Evolutionary conservation across 805 yeast species (phyloP).

Genomic region (Scheffersomyces lignosus): DNA sequence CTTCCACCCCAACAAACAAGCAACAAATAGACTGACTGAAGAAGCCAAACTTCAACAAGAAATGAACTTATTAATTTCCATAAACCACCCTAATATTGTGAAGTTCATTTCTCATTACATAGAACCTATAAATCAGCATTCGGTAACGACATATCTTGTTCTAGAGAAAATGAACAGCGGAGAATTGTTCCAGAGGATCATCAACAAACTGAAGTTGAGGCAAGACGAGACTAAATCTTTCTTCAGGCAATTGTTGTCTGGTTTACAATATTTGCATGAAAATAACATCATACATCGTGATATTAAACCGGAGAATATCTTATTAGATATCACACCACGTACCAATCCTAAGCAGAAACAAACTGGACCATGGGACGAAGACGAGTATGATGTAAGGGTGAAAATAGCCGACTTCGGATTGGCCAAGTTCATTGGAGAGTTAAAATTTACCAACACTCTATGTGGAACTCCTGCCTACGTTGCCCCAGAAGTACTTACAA

Average conservation of each 20-base stretch:
- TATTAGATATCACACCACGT: conserved; percentile 52
- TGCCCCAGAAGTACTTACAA: conserved; percentile 72
- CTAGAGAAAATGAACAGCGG: conserved; percentile 75
- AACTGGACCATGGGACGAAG: conserved; percentile 58
- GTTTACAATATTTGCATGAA: conserved; percentile 38
- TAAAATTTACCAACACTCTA: conserved; percentile 70
- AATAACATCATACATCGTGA: conserved; percentile 46
- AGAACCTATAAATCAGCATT: conserved; percentile 51
- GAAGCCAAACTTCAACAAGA: conserved; percentile 57
- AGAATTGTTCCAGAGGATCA: conserved; percentile 71
- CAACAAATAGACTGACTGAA: conserved; percentile 21
- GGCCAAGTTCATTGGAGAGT: conserved; percentile 68
- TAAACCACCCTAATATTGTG: conserved; percentile 72
- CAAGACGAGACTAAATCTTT: conserved; percentile 64
- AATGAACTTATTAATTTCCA: conserved; percentile 60
- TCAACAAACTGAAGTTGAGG: conserved; percentile 59
- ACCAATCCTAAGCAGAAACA: conserved; percentile 21
- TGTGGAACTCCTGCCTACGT: conserved; percentile 90
- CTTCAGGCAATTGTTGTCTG: conserved; percentile 47
- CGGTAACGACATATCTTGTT: conserved; percentile 59
- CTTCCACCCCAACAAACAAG: conserved; percentile 54
- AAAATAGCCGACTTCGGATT: conserved; percentile 85
- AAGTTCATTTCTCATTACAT: conserved; percentile 59
- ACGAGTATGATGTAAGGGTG: conserved; percentile 62
- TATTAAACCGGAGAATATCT: conserved; percentile 46